Percentiles rank a stretch among this genome's conserved stretches.
Evolutionary conservation across 2,329 filamentous ascomycete species (phyloP).

Genomic region (Monosporascus sp.): DNA sequence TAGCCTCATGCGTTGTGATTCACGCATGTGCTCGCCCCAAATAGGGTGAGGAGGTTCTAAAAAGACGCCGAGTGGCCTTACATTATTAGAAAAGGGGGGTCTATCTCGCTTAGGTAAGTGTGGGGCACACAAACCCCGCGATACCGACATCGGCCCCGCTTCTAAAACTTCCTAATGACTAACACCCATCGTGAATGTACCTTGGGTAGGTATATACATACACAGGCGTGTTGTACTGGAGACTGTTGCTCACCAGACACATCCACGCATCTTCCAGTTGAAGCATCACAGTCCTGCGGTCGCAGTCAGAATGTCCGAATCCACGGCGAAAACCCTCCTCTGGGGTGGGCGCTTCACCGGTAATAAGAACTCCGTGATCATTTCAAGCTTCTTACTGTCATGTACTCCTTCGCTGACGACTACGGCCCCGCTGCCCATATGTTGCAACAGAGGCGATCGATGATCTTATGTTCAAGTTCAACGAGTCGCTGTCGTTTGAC

Average conservation of each 20-base stretch:
- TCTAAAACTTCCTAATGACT: background rate
- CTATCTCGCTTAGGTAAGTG: background rate
- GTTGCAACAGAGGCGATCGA: slow-evolving; percentile 3
- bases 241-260: too few species aligned
- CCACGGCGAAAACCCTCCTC: background rate
- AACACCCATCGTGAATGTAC: background rate
- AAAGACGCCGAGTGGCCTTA: too few species aligned
- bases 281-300: background rate
- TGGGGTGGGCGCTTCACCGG: background rate
- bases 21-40: too few species aligned
- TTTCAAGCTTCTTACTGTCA: background rate
- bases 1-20: too few species aligned
- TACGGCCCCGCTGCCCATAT: background rate
- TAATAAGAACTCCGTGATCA: background rate
- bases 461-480: slow-evolving; percentile 39
- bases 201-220: too few species aligned
- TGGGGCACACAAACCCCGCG: background rate
- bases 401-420: background rate
- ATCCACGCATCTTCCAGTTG: background rate
- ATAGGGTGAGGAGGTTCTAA: too few species aligned
- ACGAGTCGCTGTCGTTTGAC: slow-evolving; percentile 63
- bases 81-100: background rate
- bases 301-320: background rate
- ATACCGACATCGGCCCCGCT: background rate
- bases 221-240: too few species aligned